Evolutionary conservation across 345 rosid species (phyloP), one percentile per base, ranked within the genome.

Genomic region (Schrenkiella parvula): DNA sequence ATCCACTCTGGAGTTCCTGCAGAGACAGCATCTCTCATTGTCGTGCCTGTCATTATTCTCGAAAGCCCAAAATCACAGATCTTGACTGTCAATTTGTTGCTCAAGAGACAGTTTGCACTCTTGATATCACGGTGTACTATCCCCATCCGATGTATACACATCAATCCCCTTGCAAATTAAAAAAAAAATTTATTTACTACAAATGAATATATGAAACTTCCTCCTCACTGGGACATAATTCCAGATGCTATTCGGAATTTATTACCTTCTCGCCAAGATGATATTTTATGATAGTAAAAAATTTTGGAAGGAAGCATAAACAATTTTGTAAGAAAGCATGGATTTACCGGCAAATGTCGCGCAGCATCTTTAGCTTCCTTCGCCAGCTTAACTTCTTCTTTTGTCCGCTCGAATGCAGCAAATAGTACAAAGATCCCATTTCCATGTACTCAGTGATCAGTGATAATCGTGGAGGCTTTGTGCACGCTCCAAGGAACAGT

Each of bases 1-100:
- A 95, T 95, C 99, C 99, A 95, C 79, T 92, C 98, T 10, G 97
- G 99, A 23, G 99, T 92, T 81, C 99, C 99, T 21, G 98, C 98
- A 50, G 92, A 92, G 34, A 96, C 85, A 21, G 89, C 73, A 75
- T 88, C 96, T 78, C 84, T 85, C 80, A 95, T 86, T 62, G 91
- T 82, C 11, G 71, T 64, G 17, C 86, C 86, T 8, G 83, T 83
- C 93, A 90, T 86, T 64, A 87, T 85, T 75, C 96, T 92, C 10
- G 99, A 92, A 8, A 95, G 92, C 70, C 99, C 99, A 74, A 95
- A 95, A 83, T 95, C 99, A 68, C 98, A 95, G 38, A 95, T 84
- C 86, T 95, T 95, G n/a, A 88, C 97, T 25, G 91, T 81, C 84
- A 81, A 87, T 54, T 95, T 93, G 84, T 83, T 95, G 75, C 90